Conservation (phyloP, 2,329 filamentous ascomycete genomes). For the Alternaria consortialis region DNA sequence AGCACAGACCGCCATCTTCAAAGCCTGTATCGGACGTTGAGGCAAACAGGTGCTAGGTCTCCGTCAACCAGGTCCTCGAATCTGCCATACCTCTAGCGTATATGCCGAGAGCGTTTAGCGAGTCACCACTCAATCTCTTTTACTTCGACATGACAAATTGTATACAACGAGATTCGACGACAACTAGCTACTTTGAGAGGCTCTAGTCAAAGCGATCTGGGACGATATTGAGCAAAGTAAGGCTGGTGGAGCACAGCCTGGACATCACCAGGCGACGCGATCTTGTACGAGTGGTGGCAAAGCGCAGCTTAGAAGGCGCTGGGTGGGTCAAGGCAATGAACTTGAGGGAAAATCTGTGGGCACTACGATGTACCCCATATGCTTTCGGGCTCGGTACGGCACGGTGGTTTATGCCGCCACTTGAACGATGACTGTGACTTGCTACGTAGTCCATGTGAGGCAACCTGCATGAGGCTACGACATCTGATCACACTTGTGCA, state of each 20-base stretch:
- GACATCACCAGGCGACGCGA: background rate
- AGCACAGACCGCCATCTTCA: slow-evolving; percentile 18
- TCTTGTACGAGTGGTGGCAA: slow-evolving; percentile 5
- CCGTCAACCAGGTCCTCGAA: background rate
- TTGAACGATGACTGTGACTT: background rate
- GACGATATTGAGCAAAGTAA: background rate
- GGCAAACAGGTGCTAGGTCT: background rate
- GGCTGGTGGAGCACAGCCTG: background rate
- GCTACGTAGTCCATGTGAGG: background rate
- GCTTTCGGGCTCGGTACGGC: slow-evolving; percentile 19
- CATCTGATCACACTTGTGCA: background rate
- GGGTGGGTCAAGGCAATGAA: slow-evolving; percentile 4
- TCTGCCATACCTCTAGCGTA: background rate
- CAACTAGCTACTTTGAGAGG: background rate
- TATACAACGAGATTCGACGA: background rate
- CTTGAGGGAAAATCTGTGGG: slow-evolving; percentile 8
- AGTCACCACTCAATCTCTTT: background rate
- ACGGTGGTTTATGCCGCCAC: slow-evolving; percentile 14
- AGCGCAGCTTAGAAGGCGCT: background rate
- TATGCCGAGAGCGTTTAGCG: background rate
- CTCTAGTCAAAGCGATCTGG: background rate
- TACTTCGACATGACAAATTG: background rate
- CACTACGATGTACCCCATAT: slow-evolving; percentile 12
- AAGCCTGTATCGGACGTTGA: background rate
- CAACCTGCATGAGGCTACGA: background rate